Conservation (phyloP, 1,139 yeast genomes). For the Lodderomyces jiufengensis region DNA sequence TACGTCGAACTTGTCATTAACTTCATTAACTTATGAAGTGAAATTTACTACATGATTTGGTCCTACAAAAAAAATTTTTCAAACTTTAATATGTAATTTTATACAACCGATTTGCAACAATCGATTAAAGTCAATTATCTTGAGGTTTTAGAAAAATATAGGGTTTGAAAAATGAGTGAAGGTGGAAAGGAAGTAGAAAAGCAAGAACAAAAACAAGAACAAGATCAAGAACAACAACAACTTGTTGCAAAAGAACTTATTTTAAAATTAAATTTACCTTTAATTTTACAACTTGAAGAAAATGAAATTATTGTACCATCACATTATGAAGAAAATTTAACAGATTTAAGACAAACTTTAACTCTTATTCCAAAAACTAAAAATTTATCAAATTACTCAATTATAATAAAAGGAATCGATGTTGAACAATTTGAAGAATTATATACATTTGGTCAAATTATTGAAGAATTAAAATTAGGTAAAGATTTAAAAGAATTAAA, state of each 20-base stretch:
- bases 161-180: background rate
- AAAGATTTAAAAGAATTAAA: constrained; percentile 18
- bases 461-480: constrained; percentile 22
- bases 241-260: constrained; percentile 20
- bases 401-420: constrained; percentile 35
- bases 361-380: constrained; percentile 51
- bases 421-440: constrained; percentile 35
- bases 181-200: background rate
- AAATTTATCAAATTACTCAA: constrained; percentile 59
- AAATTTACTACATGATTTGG: too few relatives aligned
- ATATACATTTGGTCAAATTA: constrained; percentile 28
- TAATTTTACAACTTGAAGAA: constrained; percentile 20
- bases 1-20: too few relatives aligned
- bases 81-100: too few relatives aligned
- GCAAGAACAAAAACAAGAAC: constrained; percentile 10
- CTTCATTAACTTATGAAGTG: too few relatives aligned
- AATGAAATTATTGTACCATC: constrained; percentile 16
- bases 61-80: too few relatives aligned
- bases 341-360: constrained; percentile 59
- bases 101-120: too few relatives aligned
- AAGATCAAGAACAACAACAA: constrained; percentile 14
- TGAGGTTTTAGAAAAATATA: too few relatives aligned
- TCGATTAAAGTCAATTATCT: too few relatives aligned
- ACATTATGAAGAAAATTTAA: constrained; percentile 43
- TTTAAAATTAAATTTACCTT: constrained; percentile 33